Base-by-base conservation (phyloP, 2,329 filamentous ascomycete genomes). In the Periconia digitata region DNA sequence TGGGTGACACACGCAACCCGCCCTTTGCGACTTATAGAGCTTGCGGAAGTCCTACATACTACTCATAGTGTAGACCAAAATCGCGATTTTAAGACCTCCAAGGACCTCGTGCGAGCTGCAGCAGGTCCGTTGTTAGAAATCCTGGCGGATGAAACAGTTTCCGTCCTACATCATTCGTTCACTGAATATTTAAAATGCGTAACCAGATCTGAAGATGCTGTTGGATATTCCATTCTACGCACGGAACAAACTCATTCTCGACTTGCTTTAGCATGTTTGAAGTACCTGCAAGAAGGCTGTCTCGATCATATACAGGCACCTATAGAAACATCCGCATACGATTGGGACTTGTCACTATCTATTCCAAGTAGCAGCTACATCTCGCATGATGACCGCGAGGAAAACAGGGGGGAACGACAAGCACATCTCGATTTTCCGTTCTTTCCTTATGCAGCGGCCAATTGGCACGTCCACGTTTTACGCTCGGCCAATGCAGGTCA, bases 131-230 rank as follows among this genome's bases (percentile, higher is more conserved):
- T 79, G 24, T 50, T 79, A 1, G 75, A 79, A 49, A 60, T 77
- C 17, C 58, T 74, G 2, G 72, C 75, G 16, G 74, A 79, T 41
- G 76, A 76, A 44, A 74, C 71, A 0, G 49, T 78, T 8, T 67
- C 69, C 16, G 68, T 78, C 6, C 72, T 79, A 6, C 76, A 79
- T 50, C 76, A 79, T 44, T 78, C 75, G 1, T 72, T 79, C 35
- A 78, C 76, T 2, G 76, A 79, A 44, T 79, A 74, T 48, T 53
- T 78, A 4, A 54, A 48, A 36, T 47, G 47, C 12, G 21, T 23
- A 8, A 51, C 50, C 5, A 27, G 53, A 38, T 16, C 17, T 3
- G 44, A 47, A 5, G 21, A 34, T 24, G 40, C 38, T 13, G 22
- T 15, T 17, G 42, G 38, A n/a, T 55, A 50, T 39, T 50, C 52